Evolutionary conservation across 345 rosid species (phyloP).

Genomic region (Rhodomyrtus tomentosa): DNA sequence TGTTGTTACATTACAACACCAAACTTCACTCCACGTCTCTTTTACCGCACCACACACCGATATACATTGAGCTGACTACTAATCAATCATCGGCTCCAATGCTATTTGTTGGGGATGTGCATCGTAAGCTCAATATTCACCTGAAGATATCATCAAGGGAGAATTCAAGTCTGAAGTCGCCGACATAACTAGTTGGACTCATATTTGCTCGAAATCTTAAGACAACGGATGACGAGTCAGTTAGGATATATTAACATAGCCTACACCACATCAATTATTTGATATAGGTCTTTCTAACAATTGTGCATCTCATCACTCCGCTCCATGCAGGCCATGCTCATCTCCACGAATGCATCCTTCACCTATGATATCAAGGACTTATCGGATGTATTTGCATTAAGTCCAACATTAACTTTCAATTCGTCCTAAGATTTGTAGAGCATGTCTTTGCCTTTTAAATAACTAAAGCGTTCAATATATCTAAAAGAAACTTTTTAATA

Average conservation of each 20-base stretch:
- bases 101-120: no score
- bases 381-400: background rate
- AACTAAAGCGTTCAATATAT: background rate
- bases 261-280: background rate
- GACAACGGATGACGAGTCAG: background rate
- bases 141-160: accelerated
- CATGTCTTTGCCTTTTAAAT: background rate
- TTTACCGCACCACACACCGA: no score
- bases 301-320: accelerated
- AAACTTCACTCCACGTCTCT: no score
- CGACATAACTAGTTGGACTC: accelerated
- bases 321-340: background rate
- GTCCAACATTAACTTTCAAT: background rate
- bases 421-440: background rate
- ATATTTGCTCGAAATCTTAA: background rate
- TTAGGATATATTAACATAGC: background rate
- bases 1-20: no score
- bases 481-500: background rate
- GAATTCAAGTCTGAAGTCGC: accelerated
- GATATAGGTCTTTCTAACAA: accelerated
- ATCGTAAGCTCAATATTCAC: background rate
- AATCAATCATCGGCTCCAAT: no score
- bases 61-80: no score
- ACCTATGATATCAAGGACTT: background rate
- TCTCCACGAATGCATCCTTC: background rate